phyloP scores from a whole-genome alignment of 2,329 filamentous ascomycete species.

The Clarireedia homoeocarpa region DNA sequence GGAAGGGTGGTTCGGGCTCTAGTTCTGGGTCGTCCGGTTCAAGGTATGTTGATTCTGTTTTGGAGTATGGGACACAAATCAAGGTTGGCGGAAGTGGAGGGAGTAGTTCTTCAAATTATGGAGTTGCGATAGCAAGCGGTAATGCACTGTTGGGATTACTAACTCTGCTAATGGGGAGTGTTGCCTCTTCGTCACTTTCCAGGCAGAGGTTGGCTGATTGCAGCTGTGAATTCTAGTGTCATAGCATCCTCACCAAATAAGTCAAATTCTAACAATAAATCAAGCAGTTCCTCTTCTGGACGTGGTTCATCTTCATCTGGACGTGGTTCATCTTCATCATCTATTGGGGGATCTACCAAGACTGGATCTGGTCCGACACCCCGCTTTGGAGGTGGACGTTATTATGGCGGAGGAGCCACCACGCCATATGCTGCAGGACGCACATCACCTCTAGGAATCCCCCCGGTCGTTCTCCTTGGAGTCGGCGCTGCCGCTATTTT shows the following conservation, averaged over 20 bases:
- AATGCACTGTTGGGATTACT: neutral
- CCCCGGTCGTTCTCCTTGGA: slow-evolving; percentile 43
- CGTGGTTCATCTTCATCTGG: neutral
- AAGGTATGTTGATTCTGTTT: slow-evolving; percentile 22
- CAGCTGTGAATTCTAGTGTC: neutral
- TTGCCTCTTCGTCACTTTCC: neutral
- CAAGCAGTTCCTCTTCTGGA: slow-evolving; percentile 15
- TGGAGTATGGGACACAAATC: neutral
- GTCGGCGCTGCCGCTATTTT: slow-evolving; percentile 35
- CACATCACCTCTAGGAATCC: slow-evolving; percentile 40
- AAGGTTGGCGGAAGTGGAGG: slow-evolving; percentile 6
- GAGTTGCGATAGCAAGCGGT: neutral
- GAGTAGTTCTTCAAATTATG: slow-evolving; percentile 16
- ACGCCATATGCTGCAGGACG: slow-evolving; percentile 53
- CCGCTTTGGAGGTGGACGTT: slow-evolving; percentile 52
- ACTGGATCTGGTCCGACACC: slow-evolving; percentile 51
- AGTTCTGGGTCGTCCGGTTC: slow-evolving; percentile 19
- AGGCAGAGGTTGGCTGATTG: no score
- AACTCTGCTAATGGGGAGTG: neutral
- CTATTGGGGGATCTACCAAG: slow-evolving; percentile 43
- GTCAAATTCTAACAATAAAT: neutral
- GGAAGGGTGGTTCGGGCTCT: slow-evolving; percentile 5
- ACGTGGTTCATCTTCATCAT: slow-evolving; percentile 24
- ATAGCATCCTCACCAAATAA: neutral
- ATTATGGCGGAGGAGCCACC: slow-evolving; percentile 58